Evolutionary conservation across 805 yeast species (phyloP), one percentile per base, ranked within the genome.

Genomic region (Hanseniaspora hatyaiensis): DNA sequence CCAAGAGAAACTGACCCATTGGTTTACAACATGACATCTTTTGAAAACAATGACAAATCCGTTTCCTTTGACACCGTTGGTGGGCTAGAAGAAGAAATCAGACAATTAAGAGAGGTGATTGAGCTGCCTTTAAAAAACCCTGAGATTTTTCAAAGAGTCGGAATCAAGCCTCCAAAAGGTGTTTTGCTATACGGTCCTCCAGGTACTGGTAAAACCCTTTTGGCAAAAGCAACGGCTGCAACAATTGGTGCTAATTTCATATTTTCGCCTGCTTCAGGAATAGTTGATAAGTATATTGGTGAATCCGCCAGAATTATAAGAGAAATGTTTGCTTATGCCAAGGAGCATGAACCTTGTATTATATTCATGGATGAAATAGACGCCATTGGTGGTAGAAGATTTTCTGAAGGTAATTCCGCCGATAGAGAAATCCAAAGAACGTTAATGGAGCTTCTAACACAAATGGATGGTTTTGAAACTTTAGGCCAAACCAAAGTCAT

Each of bases 401-500:
- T 89, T 66, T 78, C 89, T 55, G 98, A 89, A 65, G 98, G 98
- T 67, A 89, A 97, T 1, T 84, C 95, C 8, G 97, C 98, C 2
- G 98, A 89, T 68, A 82, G 98, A 66, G 98, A 89, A 66, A 89
- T 89, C 61, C 98, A 89, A 70, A 82, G 98, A 69, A 89, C 97
- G 3, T 72, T 89, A 61, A 88, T 89, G 97, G 98, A 89, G 67
- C 71, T 89, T 61, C 74, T 89, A 58, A 89, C 89, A 62, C 97
- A 92, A 67, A 88, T 89, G 97, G 98, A 89, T 65, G 98, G 98
- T 51, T 89, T 89, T 64, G 97, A 89, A 64, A 82, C 86, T 50
- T 73, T 89, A 59, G 98, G 98, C 23, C 95, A 87, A 65, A 89
- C 98, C 2, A 89, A 89, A 68, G 87, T 89, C 46, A 89, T 89